These are phyloP conservation scores for Recurvomyces mirabilis DNA, from an alignment of 495 filamentous ascomycete genomes.

Conservation along the genomic window DNA sequence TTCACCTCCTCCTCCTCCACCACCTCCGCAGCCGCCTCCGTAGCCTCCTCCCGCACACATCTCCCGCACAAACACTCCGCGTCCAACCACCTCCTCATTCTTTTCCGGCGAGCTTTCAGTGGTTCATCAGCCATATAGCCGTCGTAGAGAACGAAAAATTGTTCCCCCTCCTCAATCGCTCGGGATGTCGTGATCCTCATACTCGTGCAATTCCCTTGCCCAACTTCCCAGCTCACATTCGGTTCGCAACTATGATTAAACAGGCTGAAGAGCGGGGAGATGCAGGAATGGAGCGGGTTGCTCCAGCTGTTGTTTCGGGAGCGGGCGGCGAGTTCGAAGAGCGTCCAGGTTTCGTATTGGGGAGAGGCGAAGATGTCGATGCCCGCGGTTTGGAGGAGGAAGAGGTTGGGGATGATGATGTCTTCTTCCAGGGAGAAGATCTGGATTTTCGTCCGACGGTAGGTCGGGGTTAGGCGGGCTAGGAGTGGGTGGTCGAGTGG, in stretches of 20 bases:
- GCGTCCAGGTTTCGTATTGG: slow-evolving; percentile 17
- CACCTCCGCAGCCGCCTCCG: neutral
- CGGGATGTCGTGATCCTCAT: neutral
- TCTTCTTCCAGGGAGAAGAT: slow-evolving; percentile 6
- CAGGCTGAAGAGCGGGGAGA: slow-evolving; percentile 14
- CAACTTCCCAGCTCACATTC: slow-evolving; percentile 8
- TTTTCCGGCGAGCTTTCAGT: neutral
- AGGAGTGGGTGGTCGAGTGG: slow-evolving; percentile 16
- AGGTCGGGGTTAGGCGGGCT: slow-evolving; percentile 15
- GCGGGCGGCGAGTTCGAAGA: slow-evolving; percentile 10
- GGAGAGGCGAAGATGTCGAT: slow-evolving; percentile 21
- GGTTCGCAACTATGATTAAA: slow-evolving; percentile 19
- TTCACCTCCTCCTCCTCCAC: neutral
- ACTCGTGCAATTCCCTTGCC: neutral
- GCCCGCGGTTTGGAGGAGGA: slow-evolving; percentile 10
- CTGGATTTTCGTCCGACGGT: neutral
- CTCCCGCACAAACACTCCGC: slow-evolving; percentile 10
- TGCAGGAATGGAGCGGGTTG: slow-evolving; percentile 2
- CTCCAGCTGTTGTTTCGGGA: slow-evolving; percentile 16
- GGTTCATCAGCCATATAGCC: neutral
- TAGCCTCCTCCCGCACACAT: slow-evolving; percentile 16
- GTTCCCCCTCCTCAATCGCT: slow-evolving; percentile 7
- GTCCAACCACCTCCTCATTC: slow-evolving; percentile 16
- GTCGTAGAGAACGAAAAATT: slow-evolving; percentile 18
- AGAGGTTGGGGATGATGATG: slow-evolving; percentile 6